Evolutionary conservation across 2,329 filamentous ascomycete species (phyloP).

Genomic region (Bipolaris gigantea): DNA sequence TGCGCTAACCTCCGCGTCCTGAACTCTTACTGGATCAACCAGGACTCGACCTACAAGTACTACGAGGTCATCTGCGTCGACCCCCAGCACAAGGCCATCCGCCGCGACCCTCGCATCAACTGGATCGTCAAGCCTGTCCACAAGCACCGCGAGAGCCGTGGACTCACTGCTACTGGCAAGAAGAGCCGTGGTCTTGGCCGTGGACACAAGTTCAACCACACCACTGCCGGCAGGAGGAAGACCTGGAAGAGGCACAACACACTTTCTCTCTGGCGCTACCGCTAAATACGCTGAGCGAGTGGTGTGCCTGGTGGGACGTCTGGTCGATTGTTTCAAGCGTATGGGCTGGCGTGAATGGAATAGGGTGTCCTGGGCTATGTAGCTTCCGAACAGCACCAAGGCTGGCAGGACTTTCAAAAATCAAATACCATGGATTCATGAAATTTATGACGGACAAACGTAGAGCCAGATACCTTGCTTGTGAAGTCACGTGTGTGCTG

Average conservation of each 20-base stretch:
- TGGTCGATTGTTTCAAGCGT: slow-evolving; percentile 38
- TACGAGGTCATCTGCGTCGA: slow-evolving; percentile 99
- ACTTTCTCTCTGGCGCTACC: slow-evolving; percentile 97
- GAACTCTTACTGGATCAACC: slow-evolving; percentile 99
- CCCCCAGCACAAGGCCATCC: slow-evolving; percentile 99
- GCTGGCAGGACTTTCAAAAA: slow-evolving; percentile 34
- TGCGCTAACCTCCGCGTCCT: slow-evolving; percentile 99
- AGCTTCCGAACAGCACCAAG: slow-evolving; percentile 29
- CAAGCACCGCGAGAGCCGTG: slow-evolving; percentile 99
- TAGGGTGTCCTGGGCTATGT: slow-evolving; percentile 38
- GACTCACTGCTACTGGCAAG: slow-evolving; percentile 98
- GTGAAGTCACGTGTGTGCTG: background rate
- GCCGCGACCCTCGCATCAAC: slow-evolving; percentile 98
- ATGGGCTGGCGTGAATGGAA: slow-evolving; percentile 42
- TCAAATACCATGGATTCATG: slow-evolving; percentile 40
- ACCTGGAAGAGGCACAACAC: slow-evolving; percentile 99
- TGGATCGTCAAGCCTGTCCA: slow-evolving; percentile 99
- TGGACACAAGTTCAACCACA: slow-evolving; percentile 99
- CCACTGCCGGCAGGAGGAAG: slow-evolving; percentile 94
- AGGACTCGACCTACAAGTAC: slow-evolving; percentile 99
- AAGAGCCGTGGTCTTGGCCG: slow-evolving; percentile 99
- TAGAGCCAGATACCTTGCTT: background rate
- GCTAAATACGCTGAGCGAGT: slow-evolving; percentile 58
- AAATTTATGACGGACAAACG: slow-evolving; percentile 22
- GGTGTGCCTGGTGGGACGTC: slow-evolving; percentile 34